Conservation (phyloP, 73 alveolate species). For the Loxodes magnus region DNA sequence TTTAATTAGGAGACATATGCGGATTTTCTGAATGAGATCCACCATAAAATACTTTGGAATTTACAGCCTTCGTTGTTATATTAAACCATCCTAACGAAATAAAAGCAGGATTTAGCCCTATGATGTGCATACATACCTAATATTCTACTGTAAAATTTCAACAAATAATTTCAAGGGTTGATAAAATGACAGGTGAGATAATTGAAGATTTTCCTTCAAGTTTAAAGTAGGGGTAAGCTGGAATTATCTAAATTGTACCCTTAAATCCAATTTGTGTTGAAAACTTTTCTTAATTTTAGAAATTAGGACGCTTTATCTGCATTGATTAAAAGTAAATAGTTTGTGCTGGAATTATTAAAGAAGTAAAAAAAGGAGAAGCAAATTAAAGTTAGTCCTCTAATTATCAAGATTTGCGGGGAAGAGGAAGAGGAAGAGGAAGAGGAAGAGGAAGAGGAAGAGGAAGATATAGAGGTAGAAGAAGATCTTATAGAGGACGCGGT, state of each 20-base stretch:
- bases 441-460: no score
- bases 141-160: slow-evolving; percentile 29
- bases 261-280: slow-evolving; percentile 32
- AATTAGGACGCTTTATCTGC: slow-evolving; percentile 53
- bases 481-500: no score
- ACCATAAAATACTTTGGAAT: slow-evolving; percentile 29
- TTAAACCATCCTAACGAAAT: slow-evolving; percentile 38
- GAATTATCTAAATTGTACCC: slow-evolving; percentile 16
- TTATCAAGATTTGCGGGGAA: no score
- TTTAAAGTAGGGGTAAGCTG: slow-evolving; percentile 31
- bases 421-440: no score
- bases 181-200: slow-evolving; percentile 18
- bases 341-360: slow-evolving; percentile 52
- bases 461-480: no score
- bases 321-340: slow-evolving; percentile 50
- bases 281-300: slow-evolving; percentile 24
- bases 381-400: no score
- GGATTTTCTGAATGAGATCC: slow-evolving; percentile 57
- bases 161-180: slow-evolving; percentile 20
- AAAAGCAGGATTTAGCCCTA: slow-evolving; percentile 35
- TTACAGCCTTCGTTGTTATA: slow-evolving; percentile 39
- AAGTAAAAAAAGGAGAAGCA: slow-evolving; percentile 20
- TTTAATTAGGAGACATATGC: slow-evolving; percentile 56
- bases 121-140: slow-evolving; percentile 24
- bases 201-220: slow-evolving; percentile 35